Evolutionary conservation across 495 filamentous ascomycete genomes (phyloP).

Genomic region (Hypoxylon crocopeplum): DNA sequence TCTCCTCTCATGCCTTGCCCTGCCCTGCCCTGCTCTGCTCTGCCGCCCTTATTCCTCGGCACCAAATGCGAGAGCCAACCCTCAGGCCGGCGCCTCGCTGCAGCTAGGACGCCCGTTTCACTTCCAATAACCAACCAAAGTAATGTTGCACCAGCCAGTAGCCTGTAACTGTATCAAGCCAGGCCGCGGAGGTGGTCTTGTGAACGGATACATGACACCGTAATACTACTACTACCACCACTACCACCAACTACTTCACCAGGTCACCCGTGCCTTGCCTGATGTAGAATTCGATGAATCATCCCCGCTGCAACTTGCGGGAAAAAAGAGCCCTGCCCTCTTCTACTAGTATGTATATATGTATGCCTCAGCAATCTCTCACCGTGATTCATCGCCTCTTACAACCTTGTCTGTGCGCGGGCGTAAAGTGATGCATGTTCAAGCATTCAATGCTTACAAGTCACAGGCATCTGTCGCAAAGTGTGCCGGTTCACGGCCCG

Average conservation of each 20-base stretch:
- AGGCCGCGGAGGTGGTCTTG: slow-evolving; percentile 24
- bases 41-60: slow-evolving; percentile 3
- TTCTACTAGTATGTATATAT: not conserved
- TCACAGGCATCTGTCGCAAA: slow-evolving; percentile 16
- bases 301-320: slow-evolving; percentile 9
- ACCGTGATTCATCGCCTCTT: slow-evolving; percentile 23
- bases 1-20: slow-evolving; percentile 6
- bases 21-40: not conserved
- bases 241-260: too few species aligned
- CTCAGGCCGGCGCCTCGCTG: slow-evolving; percentile 26
- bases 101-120: slow-evolving; percentile 32
- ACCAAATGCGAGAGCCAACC: slow-evolving; percentile 27
- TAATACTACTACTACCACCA: slow-evolving; percentile 21
- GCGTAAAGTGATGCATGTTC: slow-evolving; percentile 8
- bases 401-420: slow-evolving; percentile 23
- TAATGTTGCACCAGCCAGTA: slow-evolving; percentile 15
- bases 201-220: slow-evolving; percentile 27
- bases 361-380: not conserved
- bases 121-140: slow-evolving; percentile 29
- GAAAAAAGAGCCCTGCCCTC: slow-evolving; percentile 9
- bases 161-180: slow-evolving; percentile 27
- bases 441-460: slow-evolving; percentile 12
- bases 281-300: slow-evolving; percentile 25
- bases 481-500: slow-evolving; percentile 9
- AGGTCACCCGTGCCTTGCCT: too few species aligned